phyloP scores from a whole-genome alignment of 768 basidiomycete species.

The Tricholoma sp. region DNA sequence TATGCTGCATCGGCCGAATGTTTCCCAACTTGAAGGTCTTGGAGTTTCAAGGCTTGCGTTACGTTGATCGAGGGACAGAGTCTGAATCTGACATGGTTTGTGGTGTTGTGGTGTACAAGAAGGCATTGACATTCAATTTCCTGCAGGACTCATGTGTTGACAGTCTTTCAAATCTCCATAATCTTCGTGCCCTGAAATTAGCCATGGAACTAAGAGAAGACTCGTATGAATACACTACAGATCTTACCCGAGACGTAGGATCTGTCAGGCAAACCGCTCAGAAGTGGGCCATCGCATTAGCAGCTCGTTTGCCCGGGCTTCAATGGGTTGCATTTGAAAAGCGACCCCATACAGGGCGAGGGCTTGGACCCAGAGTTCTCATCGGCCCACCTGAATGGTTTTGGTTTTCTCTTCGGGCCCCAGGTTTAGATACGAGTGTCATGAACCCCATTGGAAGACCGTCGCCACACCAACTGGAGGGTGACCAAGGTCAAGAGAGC shows the following conservation, averaged over 20 bases:
- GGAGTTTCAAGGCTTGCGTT: conserved; percentile 11
- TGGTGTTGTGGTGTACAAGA: not conserved
- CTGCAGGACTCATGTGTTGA: conserved; percentile 6
- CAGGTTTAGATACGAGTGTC: not conserved
- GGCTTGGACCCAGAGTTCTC: conserved; percentile 5
- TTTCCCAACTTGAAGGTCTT: conserved; percentile 8
- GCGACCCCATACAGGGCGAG: conserved; percentile 8
- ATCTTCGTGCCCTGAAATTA: conserved; percentile 6
- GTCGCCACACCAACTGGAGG: not conserved
- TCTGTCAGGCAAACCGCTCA: conserved; percentile 10
- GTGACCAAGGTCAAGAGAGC: not conserved
- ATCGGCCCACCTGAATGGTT: conserved; percentile 6
- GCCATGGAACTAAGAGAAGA: conserved; percentile 12
- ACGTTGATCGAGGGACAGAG: conserved; percentile 6
- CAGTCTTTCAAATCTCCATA: conserved; percentile 1
- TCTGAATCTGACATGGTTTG: conserved; percentile 8
- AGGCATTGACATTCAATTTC: not conserved
- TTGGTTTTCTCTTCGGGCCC: conserved; percentile 3
- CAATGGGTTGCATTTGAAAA: conserved; percentile 9
- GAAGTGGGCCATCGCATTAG: conserved; percentile 8
- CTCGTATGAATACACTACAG: conserved; percentile 5
- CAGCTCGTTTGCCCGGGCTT: conserved; percentile 3
- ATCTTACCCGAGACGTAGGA: conserved; percentile 4
- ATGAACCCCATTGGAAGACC: not conserved
- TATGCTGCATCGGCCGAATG: conserved; percentile 1